A percentile compares a stretch with the other conserved stretches of the same genome.
Conservation (phyloP, 2,329 filamentous ascomycete species). For the Pseudogymnoascus sp. region DNA sequence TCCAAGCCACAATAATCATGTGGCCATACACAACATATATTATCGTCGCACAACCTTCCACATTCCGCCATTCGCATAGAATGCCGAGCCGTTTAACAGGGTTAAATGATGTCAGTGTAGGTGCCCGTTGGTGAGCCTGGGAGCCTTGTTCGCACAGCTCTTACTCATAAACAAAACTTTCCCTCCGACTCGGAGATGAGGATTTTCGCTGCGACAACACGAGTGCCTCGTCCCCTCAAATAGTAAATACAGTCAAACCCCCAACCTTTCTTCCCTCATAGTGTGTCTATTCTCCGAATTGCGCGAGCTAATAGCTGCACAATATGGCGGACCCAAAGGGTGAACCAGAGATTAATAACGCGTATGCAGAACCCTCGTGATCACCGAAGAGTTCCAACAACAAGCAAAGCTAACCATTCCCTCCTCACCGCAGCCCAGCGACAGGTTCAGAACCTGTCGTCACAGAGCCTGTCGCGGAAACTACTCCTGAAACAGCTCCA, state of each 20-base stretch:
- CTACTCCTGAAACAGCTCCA: background rate
- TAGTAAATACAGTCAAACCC: background rate
- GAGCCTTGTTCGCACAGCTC: background rate
- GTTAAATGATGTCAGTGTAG: background rate
- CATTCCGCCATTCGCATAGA: background rate
- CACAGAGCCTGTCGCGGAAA: background rate
- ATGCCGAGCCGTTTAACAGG: background rate
- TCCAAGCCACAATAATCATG: slow-evolving; percentile 5
- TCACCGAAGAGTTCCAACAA: background rate
- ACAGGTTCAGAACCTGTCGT: background rate
- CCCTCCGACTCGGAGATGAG: background rate
- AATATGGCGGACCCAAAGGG: background rate
- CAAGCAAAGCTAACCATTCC: background rate
- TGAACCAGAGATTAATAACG: background rate
- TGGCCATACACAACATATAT: background rate
- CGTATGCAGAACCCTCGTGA: background rate
- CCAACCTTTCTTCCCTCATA: background rate
- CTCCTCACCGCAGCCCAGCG: background rate
- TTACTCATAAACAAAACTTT: slow-evolving; percentile 2
- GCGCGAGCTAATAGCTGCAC: background rate
- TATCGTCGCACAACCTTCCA: background rate
- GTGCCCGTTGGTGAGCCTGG: background rate
- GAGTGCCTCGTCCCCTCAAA: background rate
- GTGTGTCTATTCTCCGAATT: background rate
- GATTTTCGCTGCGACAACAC: background rate